These are phyloP conservation scores for Oidium heveae DNA, from an alignment of 2,329 filamentous ascomycete species.

Conservation along the genomic window DNA sequence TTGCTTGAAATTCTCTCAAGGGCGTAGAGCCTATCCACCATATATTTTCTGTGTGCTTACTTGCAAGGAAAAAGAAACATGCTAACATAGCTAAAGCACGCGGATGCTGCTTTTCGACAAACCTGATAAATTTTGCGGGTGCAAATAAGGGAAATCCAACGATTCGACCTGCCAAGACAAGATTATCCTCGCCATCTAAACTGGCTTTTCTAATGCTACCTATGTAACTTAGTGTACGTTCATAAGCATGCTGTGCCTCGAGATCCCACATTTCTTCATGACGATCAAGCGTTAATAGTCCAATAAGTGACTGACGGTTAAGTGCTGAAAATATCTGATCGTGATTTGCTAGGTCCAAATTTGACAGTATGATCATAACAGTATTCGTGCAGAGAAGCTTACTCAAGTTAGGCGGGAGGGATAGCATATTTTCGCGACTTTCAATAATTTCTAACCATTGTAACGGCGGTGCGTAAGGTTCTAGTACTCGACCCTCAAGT, in stretches of 20 bases:
- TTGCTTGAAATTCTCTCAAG: no score
- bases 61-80: conserved; percentile 13
- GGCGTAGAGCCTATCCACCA: no score
- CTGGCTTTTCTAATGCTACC: conserved; percentile 3
- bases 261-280: conserved; percentile 5
- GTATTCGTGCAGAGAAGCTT: no score
- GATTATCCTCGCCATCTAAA: not conserved
- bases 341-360: conserved; percentile 1
- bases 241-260: conserved; percentile 5
- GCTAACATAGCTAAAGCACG: conserved; percentile 9
- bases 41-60: no score
- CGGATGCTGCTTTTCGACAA: conserved; percentile 5
- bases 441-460: no score
- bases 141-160: conserved; percentile 4
- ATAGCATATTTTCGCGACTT: no score
- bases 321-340: conserved; percentile 2
- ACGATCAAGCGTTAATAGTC: conserved; percentile 3
- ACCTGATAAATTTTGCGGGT: conserved; percentile 1
- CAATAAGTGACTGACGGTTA: conserved; percentile 3
- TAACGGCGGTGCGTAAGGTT: no score
- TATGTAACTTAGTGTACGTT: conserved; percentile 5
- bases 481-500: no score
- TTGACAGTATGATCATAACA: no score
- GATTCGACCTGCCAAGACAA: conserved; percentile 2
- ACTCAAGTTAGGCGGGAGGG: no score